Evolutionary conservation across 192 early-diverging fungal species (phyloP).

Genomic region (Coemansia erecta): DNA sequence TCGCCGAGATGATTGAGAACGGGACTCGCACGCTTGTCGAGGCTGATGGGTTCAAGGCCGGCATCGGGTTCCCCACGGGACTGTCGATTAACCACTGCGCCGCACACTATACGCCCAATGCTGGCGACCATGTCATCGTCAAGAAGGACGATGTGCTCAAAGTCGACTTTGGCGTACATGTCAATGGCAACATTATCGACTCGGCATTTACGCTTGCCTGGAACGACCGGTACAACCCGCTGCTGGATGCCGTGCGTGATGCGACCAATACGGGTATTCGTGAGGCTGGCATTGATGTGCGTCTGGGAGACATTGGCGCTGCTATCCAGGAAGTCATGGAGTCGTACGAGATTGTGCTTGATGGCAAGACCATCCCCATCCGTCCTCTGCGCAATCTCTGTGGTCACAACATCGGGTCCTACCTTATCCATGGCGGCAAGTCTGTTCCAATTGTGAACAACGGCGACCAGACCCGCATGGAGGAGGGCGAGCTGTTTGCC

Average conservation of each 20-base stretch:
- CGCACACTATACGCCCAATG: constrained; percentile 96
- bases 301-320: constrained; percentile 91
- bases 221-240: constrained; percentile 83
- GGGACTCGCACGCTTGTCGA: constrained; percentile 85
- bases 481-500: constrained; percentile 91
- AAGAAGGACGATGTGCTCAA: constrained; percentile 91
- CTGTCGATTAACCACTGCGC: constrained; percentile 92
- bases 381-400: constrained; percentile 95
- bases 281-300: constrained; percentile 96
- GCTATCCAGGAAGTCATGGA: constrained; percentile 98
- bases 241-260: constrained; percentile 86
- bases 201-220: constrained; percentile 92
- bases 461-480: constrained; percentile 89
- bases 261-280: constrained; percentile 95
- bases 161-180: constrained; percentile 94
- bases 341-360: constrained; percentile 93
- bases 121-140: constrained; percentile 91
- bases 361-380: constrained; percentile 87
- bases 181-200: constrained; percentile 92
- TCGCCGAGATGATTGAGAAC: constrained; percentile 92
- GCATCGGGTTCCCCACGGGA: constrained; percentile 96
- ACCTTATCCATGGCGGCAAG: constrained; percentile 93
- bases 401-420: constrained; percentile 90
- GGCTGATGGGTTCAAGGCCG: constrained; percentile 77
- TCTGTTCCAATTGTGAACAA: constrained; percentile 92